Conservation (phyloP, 371 early-diverging fungal species). For the Synchytrium microbalum region DNA sequence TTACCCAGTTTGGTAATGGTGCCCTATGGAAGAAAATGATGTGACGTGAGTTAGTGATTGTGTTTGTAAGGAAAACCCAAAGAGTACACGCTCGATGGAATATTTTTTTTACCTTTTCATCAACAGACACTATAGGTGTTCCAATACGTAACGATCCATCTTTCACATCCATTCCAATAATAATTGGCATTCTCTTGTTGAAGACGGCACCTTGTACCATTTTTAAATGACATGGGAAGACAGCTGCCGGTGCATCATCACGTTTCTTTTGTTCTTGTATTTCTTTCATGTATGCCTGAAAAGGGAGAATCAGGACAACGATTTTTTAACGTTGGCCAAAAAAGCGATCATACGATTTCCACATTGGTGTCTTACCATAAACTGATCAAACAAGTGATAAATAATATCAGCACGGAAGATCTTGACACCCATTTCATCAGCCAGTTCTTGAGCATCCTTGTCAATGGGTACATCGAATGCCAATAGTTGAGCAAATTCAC, state of each 20-base stretch:
- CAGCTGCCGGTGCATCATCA: slow-evolving; percentile 81
- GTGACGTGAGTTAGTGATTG: neutral
- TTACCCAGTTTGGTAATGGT: slow-evolving; percentile 72
- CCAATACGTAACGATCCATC: slow-evolving; percentile 90
- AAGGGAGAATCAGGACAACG: too few relatives aligned
- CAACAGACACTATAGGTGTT: slow-evolving; percentile 93
- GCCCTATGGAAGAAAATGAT: slow-evolving; percentile 16
- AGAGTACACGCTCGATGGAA: neutral
- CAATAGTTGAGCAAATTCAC: slow-evolving; percentile 90
- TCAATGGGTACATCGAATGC: slow-evolving; percentile 99
- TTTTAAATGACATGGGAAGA: slow-evolving; percentile 94
- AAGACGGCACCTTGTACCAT: slow-evolving; percentile 95
- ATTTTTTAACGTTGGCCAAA: neutral
- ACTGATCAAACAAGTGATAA: slow-evolving; percentile 98
- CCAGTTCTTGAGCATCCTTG: slow-evolving; percentile 91
- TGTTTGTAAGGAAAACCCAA: neutral
- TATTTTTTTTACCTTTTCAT: slow-evolving; percentile 53
- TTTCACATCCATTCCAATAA: slow-evolving; percentile 95
- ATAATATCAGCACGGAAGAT: slow-evolving; percentile 98
- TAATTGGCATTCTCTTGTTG: slow-evolving; percentile 95
- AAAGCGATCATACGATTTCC: neutral
- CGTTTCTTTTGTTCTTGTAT: slow-evolving; percentile 78
- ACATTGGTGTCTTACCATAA: slow-evolving; percentile 37
- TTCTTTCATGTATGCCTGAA: slow-evolving; percentile 39
- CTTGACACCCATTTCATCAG: slow-evolving; percentile 87